These are phyloP conservation scores for Leccinum pachyderme DNA, from an alignment of 1,284 basidiomycete genomes.

Conservation along the genomic window DNA sequence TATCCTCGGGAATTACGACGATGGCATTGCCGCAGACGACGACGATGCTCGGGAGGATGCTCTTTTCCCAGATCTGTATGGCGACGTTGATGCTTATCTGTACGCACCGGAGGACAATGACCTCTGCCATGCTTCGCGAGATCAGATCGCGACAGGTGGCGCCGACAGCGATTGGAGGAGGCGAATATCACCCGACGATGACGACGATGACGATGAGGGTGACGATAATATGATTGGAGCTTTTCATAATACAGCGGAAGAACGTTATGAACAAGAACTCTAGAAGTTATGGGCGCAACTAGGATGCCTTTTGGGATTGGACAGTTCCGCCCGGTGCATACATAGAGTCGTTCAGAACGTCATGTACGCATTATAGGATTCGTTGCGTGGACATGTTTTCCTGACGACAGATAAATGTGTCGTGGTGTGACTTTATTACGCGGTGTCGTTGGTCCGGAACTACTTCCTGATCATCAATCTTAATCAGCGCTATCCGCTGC, in stretches of 20 bases:
- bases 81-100: conserved; percentile 3
- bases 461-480: neutral
- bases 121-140: neutral
- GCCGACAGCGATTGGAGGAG: conserved; percentile 39
- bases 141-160: conserved; percentile 12
- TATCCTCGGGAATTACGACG: conserved; percentile 25
- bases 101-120: conserved; percentile 3
- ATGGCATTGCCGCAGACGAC: conserved; percentile 8
- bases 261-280: conserved; percentile 33
- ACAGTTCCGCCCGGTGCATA: neutral
- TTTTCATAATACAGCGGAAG: conserved; percentile 13
- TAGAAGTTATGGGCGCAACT: conserved; percentile 6
- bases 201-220: conserved; percentile 9
- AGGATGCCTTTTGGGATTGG: conserved; percentile 5
- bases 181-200: conserved; percentile 29
- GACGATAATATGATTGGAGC: conserved; percentile 10
- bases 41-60: neutral
- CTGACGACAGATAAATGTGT: neutral
- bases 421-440: conserved; percentile 8
- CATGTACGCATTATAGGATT: conserved; percentile 7
- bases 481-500: neutral
- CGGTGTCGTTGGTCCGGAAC: conserved; percentile 28
- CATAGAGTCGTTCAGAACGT: neutral
- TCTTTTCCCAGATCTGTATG: conserved; percentile 12
- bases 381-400: neutral